Base-by-base conservation (phyloP, 192 early-diverging fungal species). In the Backusella morwellensis region DNA sequence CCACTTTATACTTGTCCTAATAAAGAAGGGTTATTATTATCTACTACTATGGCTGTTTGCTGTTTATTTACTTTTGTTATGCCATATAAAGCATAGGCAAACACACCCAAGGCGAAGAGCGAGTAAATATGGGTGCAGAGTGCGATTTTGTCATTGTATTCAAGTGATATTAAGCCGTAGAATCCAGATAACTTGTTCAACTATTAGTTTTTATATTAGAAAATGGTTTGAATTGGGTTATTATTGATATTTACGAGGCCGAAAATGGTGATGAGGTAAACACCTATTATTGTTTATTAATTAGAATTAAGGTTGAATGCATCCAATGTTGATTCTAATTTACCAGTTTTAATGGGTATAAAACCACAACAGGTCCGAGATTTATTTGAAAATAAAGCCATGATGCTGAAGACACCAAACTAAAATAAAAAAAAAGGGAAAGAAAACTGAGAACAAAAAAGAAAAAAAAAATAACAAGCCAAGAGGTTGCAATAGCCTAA, bases 151-250 rank as follows among this genome's bases (percentile, higher is more conserved):
- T 78, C 74, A 1, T 32, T 19, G 35, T 74, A 84, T 34, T 80
- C 77, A 4, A 80, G 72, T 35, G 79, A 74, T 35, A 84, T 71
- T 34, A 84, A 29, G 5, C 82, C 82, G 59, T 77, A 84, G 21
- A 80, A 72, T 35, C 79, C 82, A 66, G 76, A 78, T 32, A 84
- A 29, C 40, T 84, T 84, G 56, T 84, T 84, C 26, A 84, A 38
- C 82, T 84, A 75, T n/a, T 23, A 44, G 34, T 32, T 32, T 32
- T 32, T 19, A 29, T 44, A 44, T 44, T 40, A 44, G 21, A 29
- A 29, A 47, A 42, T 34, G 26, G 12, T 8, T 38, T 50, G 47
- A 50, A 50, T 50, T 50, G 21, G 44, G 19, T 19, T 12, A 26
- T 41, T 47, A 34, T 63, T 12, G 0, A 12, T 63, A 38, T 41